These are phyloP conservation scores for Candida nemodendra DNA, from an alignment of 805 yeast genomes.

Conservation along the genomic window DNA sequence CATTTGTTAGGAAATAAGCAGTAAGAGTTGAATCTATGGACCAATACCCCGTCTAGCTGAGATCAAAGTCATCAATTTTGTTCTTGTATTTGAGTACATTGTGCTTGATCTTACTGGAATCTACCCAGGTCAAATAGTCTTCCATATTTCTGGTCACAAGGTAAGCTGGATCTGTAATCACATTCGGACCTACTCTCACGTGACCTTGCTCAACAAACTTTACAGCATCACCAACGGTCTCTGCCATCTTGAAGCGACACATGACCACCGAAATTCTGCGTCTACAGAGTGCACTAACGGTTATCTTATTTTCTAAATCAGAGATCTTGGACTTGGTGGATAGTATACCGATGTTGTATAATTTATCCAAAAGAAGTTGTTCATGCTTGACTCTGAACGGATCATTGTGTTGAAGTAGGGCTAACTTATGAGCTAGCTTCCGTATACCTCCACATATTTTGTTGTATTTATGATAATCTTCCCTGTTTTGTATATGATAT, in stretches of 20 bases:
- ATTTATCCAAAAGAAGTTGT: conserved; percentile 79
- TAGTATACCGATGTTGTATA: conserved; percentile 83
- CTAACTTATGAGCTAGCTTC: conserved; percentile 79
- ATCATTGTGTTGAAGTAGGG: conserved; percentile 83
- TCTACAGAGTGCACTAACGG: conserved; percentile 90
- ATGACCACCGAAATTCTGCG: conserved; percentile 91
- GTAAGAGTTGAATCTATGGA: too few relatives aligned
- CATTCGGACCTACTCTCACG: conserved; percentile 94
- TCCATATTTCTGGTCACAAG: conserved; percentile 91
- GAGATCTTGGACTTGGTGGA: conserved; percentile 88
- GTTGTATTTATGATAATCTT: conserved; percentile 93
- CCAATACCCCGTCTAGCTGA: too few relatives aligned
- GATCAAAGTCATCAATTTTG: conserved; percentile 57
- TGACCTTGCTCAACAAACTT: conserved; percentile 96
- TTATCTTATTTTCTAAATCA: conserved; percentile 84
- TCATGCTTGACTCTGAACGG: conserved; percentile 88
- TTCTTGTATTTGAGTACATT: conserved; percentile 87
- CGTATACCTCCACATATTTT: conserved; percentile 89
- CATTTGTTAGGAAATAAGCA: too few relatives aligned
- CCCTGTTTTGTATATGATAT: conserved; percentile 91
- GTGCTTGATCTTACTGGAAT: conserved; percentile 86
- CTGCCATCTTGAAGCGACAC: conserved; percentile 94
- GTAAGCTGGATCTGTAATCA: conserved; percentile 94
- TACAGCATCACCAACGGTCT: conserved; percentile 83
- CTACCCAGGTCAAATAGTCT: conserved; percentile 98